Base-by-base conservation (phyloP, 1,284 basidiomycete species). In the Cystobasidium pallidum region DNA sequence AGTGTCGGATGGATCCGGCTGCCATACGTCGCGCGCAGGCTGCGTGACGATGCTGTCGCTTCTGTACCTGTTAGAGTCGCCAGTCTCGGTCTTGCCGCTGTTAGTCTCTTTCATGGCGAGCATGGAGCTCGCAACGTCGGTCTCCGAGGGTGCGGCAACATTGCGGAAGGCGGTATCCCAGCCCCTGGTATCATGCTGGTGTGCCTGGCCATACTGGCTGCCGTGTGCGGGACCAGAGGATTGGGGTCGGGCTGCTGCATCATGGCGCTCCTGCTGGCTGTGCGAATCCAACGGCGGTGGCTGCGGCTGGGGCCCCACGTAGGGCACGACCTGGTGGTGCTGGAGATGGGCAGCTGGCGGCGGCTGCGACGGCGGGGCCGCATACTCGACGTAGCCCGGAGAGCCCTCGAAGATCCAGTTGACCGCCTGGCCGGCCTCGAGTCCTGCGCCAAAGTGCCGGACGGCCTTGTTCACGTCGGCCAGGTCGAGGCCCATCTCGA, bases 401-500 rank as follows among this genome's bases (percentile, higher is more conserved):
- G 47, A 63, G 24, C 68, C 68, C 1, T 71, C 39, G 49, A 71
- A 55, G 15, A 71, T 71, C 49, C 61, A 71, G 61, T 54, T 36
- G 45, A 57, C 59, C 24, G 61, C 61, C 17, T 26, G 21, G 2
- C 64, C 59, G 10, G 43, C 34, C 10, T 26, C 15, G 24, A 64
- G 30, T 26, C 51, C 28, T 3, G 32, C 17, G 0, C 68, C 68
- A 55, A 64, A 71, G 26, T 71, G 59, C 51, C 30, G 34, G 30
- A 54, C 24, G 24, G 68, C 68, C 52, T 71, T 71, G 47, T 71
- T 45, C 1, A 71, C 36, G 51, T 54, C 59, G 26, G 49, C 59
- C 3, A 36, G 26, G 11, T 51, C 30, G 21, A 45, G 19, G 21
- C 39, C 43, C 32, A 64, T 32, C 10, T 64, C 43, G 34, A 55